Evolutionary conservation across 2,329 filamentous ascomycete genomes (phyloP).

Genomic region (Amesomyces nigricolor): DNA sequence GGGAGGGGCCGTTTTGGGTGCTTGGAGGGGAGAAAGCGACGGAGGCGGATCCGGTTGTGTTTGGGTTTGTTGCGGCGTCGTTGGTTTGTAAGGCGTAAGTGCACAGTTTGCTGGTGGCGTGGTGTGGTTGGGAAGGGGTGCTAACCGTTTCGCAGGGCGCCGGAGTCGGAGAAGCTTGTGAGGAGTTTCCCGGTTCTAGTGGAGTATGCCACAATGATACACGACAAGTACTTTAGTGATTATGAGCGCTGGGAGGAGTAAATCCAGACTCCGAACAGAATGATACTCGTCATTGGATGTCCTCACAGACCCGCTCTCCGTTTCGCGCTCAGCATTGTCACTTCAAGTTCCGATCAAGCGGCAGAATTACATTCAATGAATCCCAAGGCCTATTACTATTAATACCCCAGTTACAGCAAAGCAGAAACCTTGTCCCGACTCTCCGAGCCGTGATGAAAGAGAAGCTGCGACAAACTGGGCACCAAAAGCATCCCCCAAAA

Average conservation of each 20-base stretch:
- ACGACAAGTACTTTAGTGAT: conserved; percentile 52
- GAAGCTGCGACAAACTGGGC: too few relatives aligned
- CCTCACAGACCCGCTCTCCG: too few relatives aligned
- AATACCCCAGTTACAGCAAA: too few relatives aligned
- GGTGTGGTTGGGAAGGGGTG: neutral
- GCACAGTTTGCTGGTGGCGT: neutral
- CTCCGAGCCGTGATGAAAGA: too few relatives aligned
- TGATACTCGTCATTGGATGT: too few relatives aligned
- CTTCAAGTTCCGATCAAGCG: too few relatives aligned
- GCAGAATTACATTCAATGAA: too few relatives aligned
- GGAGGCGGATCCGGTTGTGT: conserved; percentile 53
- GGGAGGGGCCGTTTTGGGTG: conserved; percentile 48
- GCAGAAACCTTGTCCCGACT: too few relatives aligned
- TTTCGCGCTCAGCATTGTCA: too few relatives aligned
- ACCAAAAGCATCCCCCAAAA: too few relatives aligned
- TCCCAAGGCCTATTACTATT: too few relatives aligned
- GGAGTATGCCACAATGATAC: conserved; percentile 53
- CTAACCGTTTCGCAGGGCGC: conserved; percentile 34
- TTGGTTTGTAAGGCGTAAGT: conserved; percentile 51
- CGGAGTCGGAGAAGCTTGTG: conserved; percentile 41
- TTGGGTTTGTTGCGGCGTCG: conserved; percentile 50
- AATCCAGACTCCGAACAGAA: conserved; percentile 15
- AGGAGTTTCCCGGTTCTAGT: conserved; percentile 43
- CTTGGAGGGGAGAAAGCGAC: conserved; percentile 48
- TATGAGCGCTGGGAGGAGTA: conserved; percentile 39